Evolutionary conservation across 495 filamentous ascomycete genomes (phyloP).

Genomic region (Trichocladium uniseriatum): DNA sequence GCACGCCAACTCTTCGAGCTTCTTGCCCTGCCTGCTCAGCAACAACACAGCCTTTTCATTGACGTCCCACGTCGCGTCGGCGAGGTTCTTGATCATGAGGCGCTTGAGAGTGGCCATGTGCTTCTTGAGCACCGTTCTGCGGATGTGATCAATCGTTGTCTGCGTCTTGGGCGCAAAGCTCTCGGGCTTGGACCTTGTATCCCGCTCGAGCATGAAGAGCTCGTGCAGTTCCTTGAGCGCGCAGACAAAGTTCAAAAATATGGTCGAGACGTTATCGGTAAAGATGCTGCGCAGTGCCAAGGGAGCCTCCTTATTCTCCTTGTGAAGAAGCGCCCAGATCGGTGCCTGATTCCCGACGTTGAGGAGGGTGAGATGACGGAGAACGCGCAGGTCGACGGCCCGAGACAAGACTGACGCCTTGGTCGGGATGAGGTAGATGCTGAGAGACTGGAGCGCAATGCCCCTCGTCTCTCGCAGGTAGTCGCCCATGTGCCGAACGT

Average conservation of each 20-base stretch:
- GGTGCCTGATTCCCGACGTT: slow-evolving; percentile 50
- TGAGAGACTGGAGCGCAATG: slow-evolving; percentile 41
- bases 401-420: slow-evolving; percentile 42
- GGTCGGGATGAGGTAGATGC: slow-evolving; percentile 49
- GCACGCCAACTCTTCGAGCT: slow-evolving; percentile 45
- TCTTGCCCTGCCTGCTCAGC: slow-evolving; percentile 37
- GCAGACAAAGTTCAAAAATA: slow-evolving; percentile 42
- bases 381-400: slow-evolving; percentile 42
- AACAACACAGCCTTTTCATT: slow-evolving; percentile 41
- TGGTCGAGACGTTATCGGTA: slow-evolving; percentile 49
- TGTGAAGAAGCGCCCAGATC: slow-evolving; percentile 46
- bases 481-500: slow-evolving; percentile 28
- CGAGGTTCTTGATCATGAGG: slow-evolving; percentile 43
- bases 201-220: slow-evolving; percentile 49
- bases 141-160: slow-evolving; percentile 44
- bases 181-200: slow-evolving; percentile 38
- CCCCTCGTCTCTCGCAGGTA: slow-evolving; percentile 48
- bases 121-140: slow-evolving; percentile 40
- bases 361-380: slow-evolving; percentile 48
- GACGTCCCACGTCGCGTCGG: slow-evolving; percentile 44
- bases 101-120: slow-evolving; percentile 34
- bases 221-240: slow-evolving; percentile 45
- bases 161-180: slow-evolving; percentile 38
- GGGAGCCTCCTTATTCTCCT: slow-evolving; percentile 40
- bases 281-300: slow-evolving; percentile 46